A percentile compares a stretch with the other conserved stretches of the same genome.
These are phyloP conservation scores for Paraconiothyrium sp. DNA, from an alignment of 2,329 filamentous ascomycete species.

Conservation along the genomic window DNA sequence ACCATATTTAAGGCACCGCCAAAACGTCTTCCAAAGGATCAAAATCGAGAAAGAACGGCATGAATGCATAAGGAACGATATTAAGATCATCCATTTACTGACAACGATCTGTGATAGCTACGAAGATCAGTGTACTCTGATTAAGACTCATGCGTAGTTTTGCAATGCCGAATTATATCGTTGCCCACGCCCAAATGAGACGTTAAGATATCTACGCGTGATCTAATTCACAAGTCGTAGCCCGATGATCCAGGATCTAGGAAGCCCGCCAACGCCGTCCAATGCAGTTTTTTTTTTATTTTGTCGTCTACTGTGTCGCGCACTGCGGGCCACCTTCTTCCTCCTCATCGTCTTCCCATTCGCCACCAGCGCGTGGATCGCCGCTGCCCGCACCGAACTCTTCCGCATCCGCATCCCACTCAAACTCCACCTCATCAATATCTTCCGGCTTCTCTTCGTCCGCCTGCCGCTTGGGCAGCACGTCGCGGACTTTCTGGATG, in stretches of 20 bases:
- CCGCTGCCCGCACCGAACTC: conserved; percentile 79
- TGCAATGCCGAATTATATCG: not conserved
- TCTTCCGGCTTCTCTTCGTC: conserved; percentile 73
- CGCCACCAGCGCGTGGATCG: conserved; percentile 71
- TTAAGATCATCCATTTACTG: not conserved
- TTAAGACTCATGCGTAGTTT: not conserved
- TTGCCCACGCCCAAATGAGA: conserved; percentile 6
- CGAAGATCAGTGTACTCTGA: too few relatives aligned
- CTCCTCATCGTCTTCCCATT: conserved; percentile 75
- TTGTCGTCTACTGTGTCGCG: conserved; percentile 68
- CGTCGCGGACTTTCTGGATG: conserved; percentile 74
- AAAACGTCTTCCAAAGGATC: not conserved
- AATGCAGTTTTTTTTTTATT: conserved; percentile 17
- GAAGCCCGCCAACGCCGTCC: conserved; percentile 21
- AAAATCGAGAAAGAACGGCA: not conserved
- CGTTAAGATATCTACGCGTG: conserved; percentile 8
- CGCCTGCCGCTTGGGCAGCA: conserved; percentile 71
- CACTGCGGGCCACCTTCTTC: conserved; percentile 73
- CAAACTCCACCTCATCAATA: conserved; percentile 85
- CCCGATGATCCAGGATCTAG: not conserved
- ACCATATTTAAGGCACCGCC: not conserved
- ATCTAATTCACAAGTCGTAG: conserved; percentile 9
- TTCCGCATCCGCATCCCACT: conserved; percentile 83
- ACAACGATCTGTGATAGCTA: too few relatives aligned
- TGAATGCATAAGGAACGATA: not conserved